Base-by-base conservation (phyloP, 2,329 filamentous ascomycete genomes). In the Fusarium compactum region DNA sequence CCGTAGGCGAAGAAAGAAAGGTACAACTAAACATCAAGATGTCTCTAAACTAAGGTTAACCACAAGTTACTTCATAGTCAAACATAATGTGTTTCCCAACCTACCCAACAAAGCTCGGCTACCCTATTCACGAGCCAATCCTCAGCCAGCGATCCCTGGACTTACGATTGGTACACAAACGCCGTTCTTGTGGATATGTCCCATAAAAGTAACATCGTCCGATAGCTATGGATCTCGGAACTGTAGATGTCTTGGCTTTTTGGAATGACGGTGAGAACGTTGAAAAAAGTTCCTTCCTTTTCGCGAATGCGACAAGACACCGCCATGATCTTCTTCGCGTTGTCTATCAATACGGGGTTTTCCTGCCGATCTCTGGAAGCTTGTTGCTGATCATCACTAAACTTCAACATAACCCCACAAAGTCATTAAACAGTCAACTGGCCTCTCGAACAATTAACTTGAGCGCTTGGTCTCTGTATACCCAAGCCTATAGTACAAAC, bases 61-160 rank as follows among this genome's bases (percentile, higher is more conserved):
- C 0, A 18, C 5, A 18, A 18, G 2, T 12, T 30, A 30, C 8
- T 10, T 34, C 8, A 1, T 8, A 8, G 32, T 18, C 16, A 8
- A 34, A 5, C 15, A 34, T 5, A 9, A 18, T 10, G 32, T 2
- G 2, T 5, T 18, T 18, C 16, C 2, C 5, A 18, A 34, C 8
- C 5, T 34, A 34, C 8, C 8, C 2, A 9, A n/a, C 9, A 38
- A 38, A n/a, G n/a, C 3, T 38, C 3, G 5, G 6, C 18, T 38
- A 38, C 34, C 34, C 34, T 38, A n/a, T 38, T 7, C 10, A 38
- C 34, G 18, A n/a, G 6, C 6, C 0, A n/a, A n/a, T n/a, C 5
- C 18, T 38, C 9, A 16, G 5, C 16, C 9, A 38, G 8, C 32
- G 12, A n/a, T 6, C 10, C 5, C 10, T 4, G 7, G 3, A 38